Evolutionary conservation across 768 basidiomycete species (phyloP).

Genomic region (Tephrocybe rancida): DNA sequence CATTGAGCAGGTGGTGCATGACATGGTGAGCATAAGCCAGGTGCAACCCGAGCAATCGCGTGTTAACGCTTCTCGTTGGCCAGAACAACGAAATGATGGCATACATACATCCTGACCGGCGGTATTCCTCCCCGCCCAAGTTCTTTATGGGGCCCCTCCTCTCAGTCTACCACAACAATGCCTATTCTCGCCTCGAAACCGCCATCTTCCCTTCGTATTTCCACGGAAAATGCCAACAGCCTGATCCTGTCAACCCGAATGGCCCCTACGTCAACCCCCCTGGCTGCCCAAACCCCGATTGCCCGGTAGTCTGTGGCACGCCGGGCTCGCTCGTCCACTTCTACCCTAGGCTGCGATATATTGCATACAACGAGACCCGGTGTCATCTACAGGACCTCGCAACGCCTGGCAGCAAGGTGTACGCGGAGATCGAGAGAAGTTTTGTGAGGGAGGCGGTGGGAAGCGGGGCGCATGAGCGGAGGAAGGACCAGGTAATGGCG

Average conservation of each 20-base stretch:
- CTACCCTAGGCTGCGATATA: slow-evolving; percentile 48
- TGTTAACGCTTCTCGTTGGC: too few species aligned
- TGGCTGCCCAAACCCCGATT: slow-evolving; percentile 81
- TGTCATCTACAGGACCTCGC: slow-evolving; percentile 34
- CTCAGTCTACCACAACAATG: slow-evolving; percentile 43
- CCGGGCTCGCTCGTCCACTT: slow-evolving; percentile 81
- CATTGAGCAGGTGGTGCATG: slow-evolving; percentile 36
- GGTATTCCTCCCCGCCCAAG: slow-evolving; percentile 14
- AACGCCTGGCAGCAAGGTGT: slow-evolving; percentile 40
- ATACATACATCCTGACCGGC: slow-evolving; percentile 11
- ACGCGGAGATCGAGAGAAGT: slow-evolving; percentile 40
- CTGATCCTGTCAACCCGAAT: slow-evolving; percentile 31
- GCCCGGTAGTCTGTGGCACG: slow-evolving; percentile 78
- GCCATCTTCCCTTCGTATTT: slow-evolving; percentile 74
- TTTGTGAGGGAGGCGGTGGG: slow-evolving; percentile 31
- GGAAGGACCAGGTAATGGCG: slow-evolving; percentile 11
- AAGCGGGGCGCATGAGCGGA: not conserved
- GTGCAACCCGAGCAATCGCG: too few species aligned
- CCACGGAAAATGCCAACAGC: slow-evolving; percentile 72
- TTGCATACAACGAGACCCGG: slow-evolving; percentile 49
- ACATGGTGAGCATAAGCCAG: slow-evolving; percentile 48
- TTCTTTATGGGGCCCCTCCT: slow-evolving; percentile 49
- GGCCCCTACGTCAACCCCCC: slow-evolving; percentile 46
- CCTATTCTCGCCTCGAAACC: slow-evolving; percentile 46
- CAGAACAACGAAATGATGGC: slow-evolving; percentile 13